These are phyloP conservation scores for Pelargonium myrrhifolium DNA, from an alignment of 441 rosid species.

Conservation along the genomic window DNA sequence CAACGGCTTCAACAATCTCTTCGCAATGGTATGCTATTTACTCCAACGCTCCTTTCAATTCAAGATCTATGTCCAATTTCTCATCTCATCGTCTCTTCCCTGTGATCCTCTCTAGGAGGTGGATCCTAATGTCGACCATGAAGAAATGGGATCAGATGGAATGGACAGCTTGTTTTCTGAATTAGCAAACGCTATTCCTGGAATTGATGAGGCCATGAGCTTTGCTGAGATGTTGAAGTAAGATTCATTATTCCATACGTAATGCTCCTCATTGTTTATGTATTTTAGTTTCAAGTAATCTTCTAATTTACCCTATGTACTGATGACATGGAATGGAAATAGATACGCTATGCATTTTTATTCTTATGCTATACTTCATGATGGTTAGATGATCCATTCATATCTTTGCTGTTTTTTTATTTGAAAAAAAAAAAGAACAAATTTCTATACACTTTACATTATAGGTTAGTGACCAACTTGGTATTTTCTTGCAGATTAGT, in stretches of 20 bases:
- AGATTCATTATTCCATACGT: no score
- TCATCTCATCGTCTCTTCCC: no score
- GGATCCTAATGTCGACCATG: conserved; percentile 92
- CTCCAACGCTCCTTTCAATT: no score
- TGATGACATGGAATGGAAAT: neutral
- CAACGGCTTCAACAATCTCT: conserved; percentile 85
- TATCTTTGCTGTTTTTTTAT: neutral
- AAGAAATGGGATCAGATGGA: conserved; percentile 63
- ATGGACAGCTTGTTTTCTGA: conserved; percentile 88
- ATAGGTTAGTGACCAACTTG: neutral
- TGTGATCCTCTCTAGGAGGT: conserved; percentile 51
- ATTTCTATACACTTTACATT: no score
- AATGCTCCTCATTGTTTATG: no score
- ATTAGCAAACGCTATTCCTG: conserved; percentile 92
- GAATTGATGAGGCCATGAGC: conserved; percentile 98
- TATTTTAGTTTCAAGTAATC: no score
- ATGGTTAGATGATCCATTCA: neutral
- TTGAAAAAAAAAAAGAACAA: no score
- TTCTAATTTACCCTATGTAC: conserved; percentile 10
- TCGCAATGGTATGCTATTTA: no score
- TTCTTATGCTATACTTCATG: no score
- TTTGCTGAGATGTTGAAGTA: conserved; percentile 98
- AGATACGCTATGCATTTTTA: neutral
- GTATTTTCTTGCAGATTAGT: conserved; percentile 52
- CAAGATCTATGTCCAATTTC: no score